These are phyloP conservation scores for Amphicarpaea edgeworthii DNA, from an alignment of 306 rosid genomes.

Conservation along the genomic window DNA sequence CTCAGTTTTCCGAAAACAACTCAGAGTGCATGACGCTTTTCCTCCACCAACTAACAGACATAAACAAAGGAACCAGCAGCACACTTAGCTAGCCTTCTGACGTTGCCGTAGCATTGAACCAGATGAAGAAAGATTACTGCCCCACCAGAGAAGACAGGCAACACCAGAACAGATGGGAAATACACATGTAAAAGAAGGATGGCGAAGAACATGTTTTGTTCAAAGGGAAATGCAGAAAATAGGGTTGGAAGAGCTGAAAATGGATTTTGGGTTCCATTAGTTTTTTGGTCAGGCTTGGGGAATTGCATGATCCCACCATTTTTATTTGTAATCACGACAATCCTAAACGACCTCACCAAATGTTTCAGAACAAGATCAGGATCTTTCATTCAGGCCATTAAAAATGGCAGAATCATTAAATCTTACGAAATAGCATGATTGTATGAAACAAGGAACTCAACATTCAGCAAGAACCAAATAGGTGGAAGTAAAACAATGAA, in stretches of 20 bases:
- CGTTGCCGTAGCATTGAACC: neutral
- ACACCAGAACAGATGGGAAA: neutral
- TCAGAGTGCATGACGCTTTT: neutral
- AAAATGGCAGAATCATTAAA: neutral
- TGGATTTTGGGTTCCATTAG: neutral
- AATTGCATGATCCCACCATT: slow-evolving; percentile 7
- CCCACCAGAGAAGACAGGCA: neutral
- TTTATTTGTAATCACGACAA: neutral
- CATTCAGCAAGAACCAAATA: slow-evolving; percentile 18
- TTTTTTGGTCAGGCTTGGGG: neutral
- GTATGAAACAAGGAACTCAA: neutral
- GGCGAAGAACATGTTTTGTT: neutral
- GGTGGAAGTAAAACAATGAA: neutral
- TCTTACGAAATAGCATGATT: neutral
- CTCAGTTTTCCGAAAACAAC: neutral
- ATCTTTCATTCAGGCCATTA: neutral
- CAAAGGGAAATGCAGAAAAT: neutral
- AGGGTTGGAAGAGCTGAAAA: neutral
- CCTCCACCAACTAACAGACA: neutral
- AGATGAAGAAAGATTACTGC: neutral
- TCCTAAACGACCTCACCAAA: neutral
- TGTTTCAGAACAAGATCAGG: neutral
- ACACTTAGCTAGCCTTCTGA: neutral
- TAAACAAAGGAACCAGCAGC: neutral
- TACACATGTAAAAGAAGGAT: neutral